phyloP scores from a whole-genome alignment of 768 basidiomycete species.

The Calocera cornea region DNA sequence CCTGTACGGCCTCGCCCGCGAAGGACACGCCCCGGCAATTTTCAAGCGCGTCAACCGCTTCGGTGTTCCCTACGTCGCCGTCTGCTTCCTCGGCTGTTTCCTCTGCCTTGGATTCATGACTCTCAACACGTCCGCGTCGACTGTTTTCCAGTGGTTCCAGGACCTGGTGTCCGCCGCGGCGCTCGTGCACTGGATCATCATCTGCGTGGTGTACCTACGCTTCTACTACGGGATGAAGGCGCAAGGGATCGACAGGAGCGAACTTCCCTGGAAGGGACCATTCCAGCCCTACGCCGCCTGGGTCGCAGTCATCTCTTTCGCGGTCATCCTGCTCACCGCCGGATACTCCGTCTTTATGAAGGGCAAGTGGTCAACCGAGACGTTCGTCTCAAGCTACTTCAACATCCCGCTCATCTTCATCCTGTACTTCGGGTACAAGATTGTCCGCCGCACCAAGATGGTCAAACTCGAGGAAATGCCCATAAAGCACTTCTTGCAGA shows the following conservation, averaged over 20 bases:
- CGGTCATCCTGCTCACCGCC: constrained; percentile 12
- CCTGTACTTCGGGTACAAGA: constrained; percentile 18
- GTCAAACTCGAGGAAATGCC: constrained; percentile 14
- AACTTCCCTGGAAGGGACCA: constrained; percentile 52
- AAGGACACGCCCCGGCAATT: constrained; percentile 17
- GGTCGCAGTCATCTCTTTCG: constrained; percentile 11
- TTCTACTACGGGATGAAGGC: constrained; percentile 69
- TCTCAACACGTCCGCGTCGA: constrained; percentile 46
- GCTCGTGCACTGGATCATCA: constrained; percentile 68
- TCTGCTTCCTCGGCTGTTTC: constrained; percentile 53
- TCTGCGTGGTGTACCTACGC: constrained; percentile 60
- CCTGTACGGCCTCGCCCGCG: constrained; percentile 16
- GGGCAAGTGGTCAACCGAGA: constrained; percentile 14
- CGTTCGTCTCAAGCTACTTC: constrained; percentile 18
- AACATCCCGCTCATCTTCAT: constrained; percentile 6
- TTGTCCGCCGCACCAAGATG: constrained; percentile 14
- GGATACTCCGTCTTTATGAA: constrained; percentile 21
- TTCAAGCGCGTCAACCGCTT: constrained; percentile 16
- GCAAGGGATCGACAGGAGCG: constrained; percentile 59
- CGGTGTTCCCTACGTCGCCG: constrained; percentile 27
- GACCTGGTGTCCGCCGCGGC: constrained; percentile 33
- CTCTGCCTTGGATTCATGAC: constrained; percentile 55
- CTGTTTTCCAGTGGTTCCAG: constrained; percentile 39
- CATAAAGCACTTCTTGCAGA: not conserved
- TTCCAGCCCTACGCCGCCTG: constrained; percentile 33